Conservation (phyloP, 768 basidiomycete genomes). For the Kwoniella sp. region DNA sequence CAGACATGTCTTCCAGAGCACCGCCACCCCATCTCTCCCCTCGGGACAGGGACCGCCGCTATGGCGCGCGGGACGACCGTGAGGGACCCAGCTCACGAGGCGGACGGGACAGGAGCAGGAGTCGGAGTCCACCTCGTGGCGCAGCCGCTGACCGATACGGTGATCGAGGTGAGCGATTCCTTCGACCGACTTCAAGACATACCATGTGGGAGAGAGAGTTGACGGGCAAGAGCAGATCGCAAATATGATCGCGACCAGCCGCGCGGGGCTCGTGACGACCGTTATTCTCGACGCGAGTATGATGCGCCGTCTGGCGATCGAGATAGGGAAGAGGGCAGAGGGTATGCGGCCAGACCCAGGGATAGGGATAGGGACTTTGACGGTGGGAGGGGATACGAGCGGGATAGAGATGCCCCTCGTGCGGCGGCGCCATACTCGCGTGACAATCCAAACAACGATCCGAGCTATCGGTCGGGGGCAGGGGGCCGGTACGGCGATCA, state of each 20-base stretch:
- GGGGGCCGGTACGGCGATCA: conserved; percentile 1
- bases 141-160: conserved; percentile 8
- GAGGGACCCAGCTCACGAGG: conserved; percentile 9
- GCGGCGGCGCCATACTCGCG: background rate
- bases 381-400: background rate
- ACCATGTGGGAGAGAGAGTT: too few relatives aligned
- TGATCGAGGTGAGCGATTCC: conserved; percentile 9
- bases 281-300: conserved; percentile 1
- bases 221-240: too few relatives aligned
- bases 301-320: too few relatives aligned
- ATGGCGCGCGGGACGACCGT: conserved; percentile 4
- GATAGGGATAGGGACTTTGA: conserved; percentile 14
- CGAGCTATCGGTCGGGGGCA: conserved; percentile 6
- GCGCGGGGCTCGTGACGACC: conserved; percentile 10
- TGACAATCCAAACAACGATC: conserved; percentile 18
- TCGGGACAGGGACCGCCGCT: conserved; percentile 11
- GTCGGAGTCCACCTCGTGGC: conserved; percentile 11
- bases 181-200: background rate
- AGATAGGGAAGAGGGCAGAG: too few relatives aligned
- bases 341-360: too few relatives aligned
- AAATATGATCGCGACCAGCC: conserved; percentile 6
- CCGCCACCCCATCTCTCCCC: conserved; percentile 13
- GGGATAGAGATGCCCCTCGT: background rate
- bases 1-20: conserved; percentile 18
- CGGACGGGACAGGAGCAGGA: conserved; percentile 15